phyloP scores from a whole-genome alignment of 2,329 filamentous ascomycete genomes.

The Penicillium sp. region DNA sequence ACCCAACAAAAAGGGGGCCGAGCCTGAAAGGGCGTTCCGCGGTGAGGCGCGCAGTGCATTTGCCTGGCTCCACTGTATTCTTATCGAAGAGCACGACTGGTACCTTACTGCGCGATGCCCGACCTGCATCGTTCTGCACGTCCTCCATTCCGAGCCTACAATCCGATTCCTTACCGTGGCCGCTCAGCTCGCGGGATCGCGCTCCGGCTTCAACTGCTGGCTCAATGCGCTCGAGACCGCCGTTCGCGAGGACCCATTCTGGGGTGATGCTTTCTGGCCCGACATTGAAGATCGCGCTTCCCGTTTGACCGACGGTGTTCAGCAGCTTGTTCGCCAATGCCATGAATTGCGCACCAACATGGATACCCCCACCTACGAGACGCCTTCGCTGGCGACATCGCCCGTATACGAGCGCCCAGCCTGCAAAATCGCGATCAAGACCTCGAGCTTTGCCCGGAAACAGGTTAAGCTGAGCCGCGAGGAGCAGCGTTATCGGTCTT shows the following conservation, averaged over 20 bases:
- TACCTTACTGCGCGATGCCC: slow-evolving; percentile 58
- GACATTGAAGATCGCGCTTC: slow-evolving; percentile 43
- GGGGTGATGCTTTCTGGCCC: slow-evolving; percentile 44
- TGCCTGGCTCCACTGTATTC: slow-evolving; percentile 60
- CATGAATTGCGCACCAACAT: slow-evolving; percentile 33
- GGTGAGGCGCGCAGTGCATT: slow-evolving; percentile 59
- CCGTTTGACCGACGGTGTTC: slow-evolving; percentile 38
- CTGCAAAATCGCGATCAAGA: slow-evolving; percentile 28
- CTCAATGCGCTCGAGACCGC: slow-evolving; percentile 38
- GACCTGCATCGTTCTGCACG: slow-evolving; percentile 44
- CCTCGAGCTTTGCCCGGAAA: slow-evolving; percentile 33
- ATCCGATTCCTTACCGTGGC: slow-evolving; percentile 46
- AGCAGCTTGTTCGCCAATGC: slow-evolving; percentile 42
- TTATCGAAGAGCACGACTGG: slow-evolving; percentile 59
- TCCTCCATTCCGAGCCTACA: slow-evolving; percentile 46
- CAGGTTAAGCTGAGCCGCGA: slow-evolving; percentile 35
- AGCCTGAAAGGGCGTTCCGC: slow-evolving; percentile 59
- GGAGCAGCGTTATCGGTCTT: slow-evolving; percentile 33
- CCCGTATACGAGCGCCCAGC: slow-evolving; percentile 23
- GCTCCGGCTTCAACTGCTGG: slow-evolving; percentile 42
- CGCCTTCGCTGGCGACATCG: slow-evolving; percentile 11
- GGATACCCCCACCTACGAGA: slow-evolving; percentile 22
- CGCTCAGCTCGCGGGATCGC: slow-evolving; percentile 39
- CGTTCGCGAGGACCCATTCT: slow-evolving; percentile 45
- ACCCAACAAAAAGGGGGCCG: slow-evolving; percentile 49